Base-by-base conservation (phyloP, 306 rosid species). In the Benincasa hispida region DNA sequence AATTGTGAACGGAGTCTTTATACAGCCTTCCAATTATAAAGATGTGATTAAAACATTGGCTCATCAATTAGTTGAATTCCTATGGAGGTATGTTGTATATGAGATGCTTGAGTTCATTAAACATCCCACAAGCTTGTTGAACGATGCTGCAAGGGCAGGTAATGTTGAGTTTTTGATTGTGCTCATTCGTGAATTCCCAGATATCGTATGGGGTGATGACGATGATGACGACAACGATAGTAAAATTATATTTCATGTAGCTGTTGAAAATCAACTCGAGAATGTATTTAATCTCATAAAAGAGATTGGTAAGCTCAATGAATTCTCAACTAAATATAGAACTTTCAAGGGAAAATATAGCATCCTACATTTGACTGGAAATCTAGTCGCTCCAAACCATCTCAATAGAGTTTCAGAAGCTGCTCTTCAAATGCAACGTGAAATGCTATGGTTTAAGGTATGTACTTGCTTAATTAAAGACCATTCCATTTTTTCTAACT, bases 361-460 rank as follows among this genome's bases (percentile, higher is more conserved):
- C 37, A 78, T 82, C 12, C 30, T 82, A 10, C 82, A 78, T 66
- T 47, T 74, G 54, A 82, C 79, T 66, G 82, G 74, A 22, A 45
- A 74, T n/a, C 37, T 78, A 57, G 79, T 82, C 21, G 61, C 79
- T 66, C 42, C 35, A 22, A 68, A 74, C 24, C 78, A 78, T 30
- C 58, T 81, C 6, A 78, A 78, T 55, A 74, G 75, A 2, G 85
- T 82, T 5, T 82, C 85, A 0, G 85, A 82, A 6, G 82, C 78
- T 39, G 85, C 85, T 22, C 82, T 82, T 51, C 85, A 82, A 74
- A 78, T 82, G 85, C 85, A 82, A 5, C 63, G 70, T 9, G 85
- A 82, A 72, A 66, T 82, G 39, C 60, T 78, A 18, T 82, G 85
- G 85, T 82, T 78, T 37, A 76, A 88, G 65, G 68, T 61, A 45